A percentile compares a stretch with the other conserved stretches of the same genome.
These are phyloP conservation scores for Vachellia collinsii DNA, from an alignment of 306 rosid species.

Conservation along the genomic window DNA sequence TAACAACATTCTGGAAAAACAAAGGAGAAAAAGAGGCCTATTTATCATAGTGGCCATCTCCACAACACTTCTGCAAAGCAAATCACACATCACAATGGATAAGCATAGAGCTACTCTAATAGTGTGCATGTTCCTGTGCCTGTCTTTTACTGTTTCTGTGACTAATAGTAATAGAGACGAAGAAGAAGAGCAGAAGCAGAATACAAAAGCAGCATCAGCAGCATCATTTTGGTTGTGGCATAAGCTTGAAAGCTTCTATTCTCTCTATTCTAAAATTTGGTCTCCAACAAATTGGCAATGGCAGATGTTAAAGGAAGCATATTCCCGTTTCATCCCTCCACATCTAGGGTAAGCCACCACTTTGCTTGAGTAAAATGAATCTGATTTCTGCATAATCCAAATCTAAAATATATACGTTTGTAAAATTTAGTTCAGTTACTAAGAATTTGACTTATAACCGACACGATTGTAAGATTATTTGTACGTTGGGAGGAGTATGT, in stretches of 20 bases:
- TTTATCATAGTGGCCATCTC: not conserved
- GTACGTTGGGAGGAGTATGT: too few relatives aligned
- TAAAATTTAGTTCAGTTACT: too few relatives aligned
- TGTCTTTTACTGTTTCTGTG: not conserved
- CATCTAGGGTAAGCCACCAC: constrained; percentile 41
- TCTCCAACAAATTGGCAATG: constrained; percentile 22
- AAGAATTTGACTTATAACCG: too few relatives aligned
- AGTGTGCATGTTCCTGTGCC: constrained; percentile 1
- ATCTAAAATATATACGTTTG: too few relatives aligned
- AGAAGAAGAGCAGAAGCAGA: constrained; percentile 1
- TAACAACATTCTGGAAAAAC: not conserved
- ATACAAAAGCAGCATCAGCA: not conserved
- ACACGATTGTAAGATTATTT: too few relatives aligned
- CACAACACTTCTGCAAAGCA: not conserved
- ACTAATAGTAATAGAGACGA: not conserved
- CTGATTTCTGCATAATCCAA: too few relatives aligned
- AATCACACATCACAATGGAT: not conserved
- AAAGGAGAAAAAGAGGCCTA: not conserved
- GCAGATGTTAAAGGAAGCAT: constrained; percentile 10
- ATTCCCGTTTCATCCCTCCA: constrained; percentile 36
- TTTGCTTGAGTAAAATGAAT: too few relatives aligned
- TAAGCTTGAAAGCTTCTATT: constrained; percentile 27
- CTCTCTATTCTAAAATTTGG: constrained; percentile 6
- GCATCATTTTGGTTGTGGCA: constrained; percentile 22
- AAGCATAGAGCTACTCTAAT: not conserved